Evolutionary conservation across 2,329 filamentous ascomycete species (phyloP).

Genomic region (Pseudofabraea citricarpa): DNA sequence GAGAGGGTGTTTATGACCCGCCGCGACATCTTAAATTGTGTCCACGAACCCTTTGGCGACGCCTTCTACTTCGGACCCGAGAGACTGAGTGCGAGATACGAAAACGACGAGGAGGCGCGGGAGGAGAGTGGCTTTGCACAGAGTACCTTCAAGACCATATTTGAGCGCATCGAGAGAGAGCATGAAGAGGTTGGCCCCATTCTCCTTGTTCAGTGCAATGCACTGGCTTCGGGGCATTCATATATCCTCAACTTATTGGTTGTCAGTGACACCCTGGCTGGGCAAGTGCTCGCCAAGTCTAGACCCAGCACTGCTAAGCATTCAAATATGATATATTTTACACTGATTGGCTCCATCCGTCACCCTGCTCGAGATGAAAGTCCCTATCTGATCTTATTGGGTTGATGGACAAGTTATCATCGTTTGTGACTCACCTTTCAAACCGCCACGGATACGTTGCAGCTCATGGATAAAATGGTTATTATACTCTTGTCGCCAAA

Average conservation of each 20-base stretch:
- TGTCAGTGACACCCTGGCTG: constrained; percentile 1
- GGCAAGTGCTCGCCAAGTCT: constrained; percentile 1
- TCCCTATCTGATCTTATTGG: too few relatives aligned
- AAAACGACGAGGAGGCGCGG: constrained; percentile 55
- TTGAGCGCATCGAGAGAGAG: constrained; percentile 70
- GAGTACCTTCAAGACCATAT: constrained; percentile 71
- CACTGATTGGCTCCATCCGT: too few relatives aligned
- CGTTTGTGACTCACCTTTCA: too few relatives aligned
- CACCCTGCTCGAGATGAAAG: too few relatives aligned
- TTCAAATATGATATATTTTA: too few relatives aligned
- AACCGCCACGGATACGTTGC: too few relatives aligned
- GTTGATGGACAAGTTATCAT: too few relatives aligned
- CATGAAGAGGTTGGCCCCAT: constrained; percentile 50
- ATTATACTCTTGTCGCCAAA: too few relatives aligned
- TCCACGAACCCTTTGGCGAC: constrained; percentile 96
- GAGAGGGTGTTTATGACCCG: constrained; percentile 95
- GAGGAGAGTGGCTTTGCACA: constrained; percentile 60
- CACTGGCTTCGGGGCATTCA: not conserved
- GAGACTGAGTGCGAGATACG: constrained; percentile 74
- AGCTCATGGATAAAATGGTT: too few relatives aligned
- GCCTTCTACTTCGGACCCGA: constrained; percentile 96
- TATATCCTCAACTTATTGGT: constrained; percentile 1
- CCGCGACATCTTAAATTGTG: constrained; percentile 70
- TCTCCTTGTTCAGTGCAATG: constrained; percentile 1
- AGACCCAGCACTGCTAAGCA: too few relatives aligned